phyloP scores from a whole-genome alignment of 345 rosid genomes.

The Lepidium africanum region DNA sequence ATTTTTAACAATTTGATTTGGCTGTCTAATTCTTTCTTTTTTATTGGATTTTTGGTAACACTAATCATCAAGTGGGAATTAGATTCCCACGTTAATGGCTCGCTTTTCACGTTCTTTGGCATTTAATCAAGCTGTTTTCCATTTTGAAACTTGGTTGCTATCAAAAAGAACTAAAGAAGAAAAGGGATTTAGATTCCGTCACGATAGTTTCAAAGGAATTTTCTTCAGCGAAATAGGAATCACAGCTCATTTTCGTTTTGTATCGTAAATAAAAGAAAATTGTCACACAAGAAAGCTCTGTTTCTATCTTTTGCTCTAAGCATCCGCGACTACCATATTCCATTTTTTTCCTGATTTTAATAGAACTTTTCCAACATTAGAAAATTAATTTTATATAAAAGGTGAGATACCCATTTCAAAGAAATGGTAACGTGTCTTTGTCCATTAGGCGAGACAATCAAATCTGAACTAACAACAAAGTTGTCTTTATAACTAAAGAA shows the following conservation, averaged over 20 bases:
- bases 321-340: slow-evolving; percentile 2
- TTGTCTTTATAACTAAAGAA: slow-evolving; percentile 13
- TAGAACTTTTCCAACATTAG: not conserved
- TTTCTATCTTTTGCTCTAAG: slow-evolving; percentile 2
- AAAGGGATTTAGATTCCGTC: not conserved
- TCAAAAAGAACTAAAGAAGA: not conserved
- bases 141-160: not conserved
- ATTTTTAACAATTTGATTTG: too few species aligned
- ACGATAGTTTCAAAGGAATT: not conserved
- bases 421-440: slow-evolving; percentile 35
- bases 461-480: slow-evolving; percentile 20
- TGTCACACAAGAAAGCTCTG: slow-evolving; percentile 4
- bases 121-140: slow-evolving; percentile 24
- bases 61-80: slow-evolving; percentile 17
- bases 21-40: too few species aligned
- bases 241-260: not conserved
- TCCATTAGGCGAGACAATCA: slow-evolving; percentile 25
- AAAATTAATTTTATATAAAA: not conserved
- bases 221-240: not conserved
- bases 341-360: not conserved
- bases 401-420: slow-evolving; percentile 34
- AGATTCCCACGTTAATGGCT: not conserved
- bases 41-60: not conserved
- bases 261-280: not conserved
- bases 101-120: slow-evolving; percentile 17